Evolutionary conservation across 305 asterid genomes (phyloP), one percentile per base, ranked within the genome.

Genomic region (Fraxinus xanthoxyloides): DNA sequence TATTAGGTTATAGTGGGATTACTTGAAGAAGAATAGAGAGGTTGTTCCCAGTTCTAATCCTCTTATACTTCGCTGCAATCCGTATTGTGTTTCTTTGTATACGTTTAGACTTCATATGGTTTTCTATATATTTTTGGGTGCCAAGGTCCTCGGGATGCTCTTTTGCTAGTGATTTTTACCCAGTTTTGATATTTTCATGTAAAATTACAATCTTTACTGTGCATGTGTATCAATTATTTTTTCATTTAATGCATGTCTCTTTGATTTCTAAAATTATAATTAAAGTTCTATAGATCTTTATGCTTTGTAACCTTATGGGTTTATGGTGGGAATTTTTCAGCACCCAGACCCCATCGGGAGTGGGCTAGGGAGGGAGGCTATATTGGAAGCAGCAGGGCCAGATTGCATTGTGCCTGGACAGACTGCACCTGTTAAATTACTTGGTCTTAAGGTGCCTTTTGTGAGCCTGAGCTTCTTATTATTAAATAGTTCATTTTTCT

Each of bases 371-470:
- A 91, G 79, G 78, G 98, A 87, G 87, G 98, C 98, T 48, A 81
- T 97, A 23, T 88, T 94, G 83, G 98, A 97, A 88, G 92, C 99
- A 72, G 98, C 98, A 5, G 99, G 98, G 1, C 98, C 98, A 10
- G 99, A 97, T 81, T 97, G 98, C 86, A 88, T 96, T 84, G 97
- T 94, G 76, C 98, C 98, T 9, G 98, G 99, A 75, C 97, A 90
- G 91, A 69, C 80, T 84, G 65, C 85, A 67, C 99, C 98, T 10
- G 63, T 97, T 86, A 97, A 92, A 84, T 80, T 97, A 82, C 93
- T 97, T 72, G 99, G 98, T 82, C 90, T 96, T 30, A 94, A 93
- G 99, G 99, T 94, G 85, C 79, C 79, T 23, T 43, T 83, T 79
- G 8, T 28, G 26, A 9, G 51, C 32, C 77, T 72, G 32, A 38